Evolutionary conservation across 2,329 filamentous ascomycete genomes (phyloP).

Genomic region (Catunica adiposa): DNA sequence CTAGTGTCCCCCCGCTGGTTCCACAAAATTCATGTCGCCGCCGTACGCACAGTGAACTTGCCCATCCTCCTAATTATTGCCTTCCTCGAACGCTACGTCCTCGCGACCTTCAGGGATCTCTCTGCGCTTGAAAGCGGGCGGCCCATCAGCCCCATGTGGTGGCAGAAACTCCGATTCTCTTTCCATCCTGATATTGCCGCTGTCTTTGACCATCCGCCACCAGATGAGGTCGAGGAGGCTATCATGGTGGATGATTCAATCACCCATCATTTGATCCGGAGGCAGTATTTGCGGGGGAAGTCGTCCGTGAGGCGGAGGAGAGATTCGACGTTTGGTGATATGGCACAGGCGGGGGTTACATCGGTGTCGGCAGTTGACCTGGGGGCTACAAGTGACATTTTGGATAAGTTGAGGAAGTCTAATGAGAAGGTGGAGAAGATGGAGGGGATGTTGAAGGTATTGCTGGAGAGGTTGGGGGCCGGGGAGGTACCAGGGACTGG

Average conservation of each 20-base stretch:
- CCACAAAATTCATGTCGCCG: constrained; percentile 72
- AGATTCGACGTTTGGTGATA: constrained; percentile 40
- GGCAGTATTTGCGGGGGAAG: constrained; percentile 34
- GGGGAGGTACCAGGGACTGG: no score
- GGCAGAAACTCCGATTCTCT: constrained; percentile 51
- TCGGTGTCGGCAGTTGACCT: no score
- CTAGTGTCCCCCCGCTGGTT: constrained; percentile 71
- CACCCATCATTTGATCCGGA: constrained; percentile 39
- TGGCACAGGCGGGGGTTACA: no score
- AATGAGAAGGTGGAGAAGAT: background rate
- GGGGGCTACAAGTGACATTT: no score
- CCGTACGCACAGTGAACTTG: constrained; percentile 57
- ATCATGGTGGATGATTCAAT: constrained; percentile 43
- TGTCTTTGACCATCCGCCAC: constrained; percentile 56
- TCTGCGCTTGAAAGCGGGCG: constrained; percentile 16
- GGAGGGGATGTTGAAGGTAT: background rate
- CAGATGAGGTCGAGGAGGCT: constrained; percentile 39
- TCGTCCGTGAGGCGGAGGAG: constrained; percentile 24
- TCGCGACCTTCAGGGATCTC: constrained; percentile 30
- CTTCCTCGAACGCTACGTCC: constrained; percentile 49
- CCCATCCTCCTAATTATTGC: constrained; percentile 58
- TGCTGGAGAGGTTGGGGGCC: no score
- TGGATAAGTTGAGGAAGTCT: background rate
- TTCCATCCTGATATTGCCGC: constrained; percentile 55
- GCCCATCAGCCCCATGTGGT: constrained; percentile 29